phyloP scores from a whole-genome alignment of 768 basidiomycete genomes.

The Russula griseocarnosa region DNA sequence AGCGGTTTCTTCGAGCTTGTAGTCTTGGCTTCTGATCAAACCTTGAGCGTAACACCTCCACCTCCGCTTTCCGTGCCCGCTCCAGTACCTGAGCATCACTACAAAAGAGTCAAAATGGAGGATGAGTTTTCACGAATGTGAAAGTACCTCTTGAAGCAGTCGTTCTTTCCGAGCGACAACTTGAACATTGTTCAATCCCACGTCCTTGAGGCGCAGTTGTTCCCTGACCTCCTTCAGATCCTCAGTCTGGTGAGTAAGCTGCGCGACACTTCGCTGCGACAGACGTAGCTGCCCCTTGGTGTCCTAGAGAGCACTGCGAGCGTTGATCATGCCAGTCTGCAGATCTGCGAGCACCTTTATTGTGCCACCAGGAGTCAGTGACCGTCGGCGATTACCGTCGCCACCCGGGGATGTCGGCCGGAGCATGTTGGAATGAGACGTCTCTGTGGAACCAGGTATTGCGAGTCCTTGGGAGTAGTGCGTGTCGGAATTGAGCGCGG shows the following conservation, averaged over 20 bases:
- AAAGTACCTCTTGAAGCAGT: constrained; percentile 71
- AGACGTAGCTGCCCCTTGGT: constrained; percentile 77
- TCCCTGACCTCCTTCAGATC: constrained; percentile 87
- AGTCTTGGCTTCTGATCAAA: constrained; percentile 70
- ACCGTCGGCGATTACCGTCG: constrained; percentile 43
- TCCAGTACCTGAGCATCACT: constrained; percentile 56
- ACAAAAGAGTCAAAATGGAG: background rate
- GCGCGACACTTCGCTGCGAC: constrained; percentile 78
- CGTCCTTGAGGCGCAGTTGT: constrained; percentile 77
- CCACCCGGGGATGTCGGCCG: constrained; percentile 33
- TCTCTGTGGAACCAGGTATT: constrained; percentile 36
- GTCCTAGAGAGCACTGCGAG: constrained; percentile 78
- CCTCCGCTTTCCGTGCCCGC: constrained; percentile 82
- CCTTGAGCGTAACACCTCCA: constrained; percentile 65
- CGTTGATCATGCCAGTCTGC: constrained; percentile 76
- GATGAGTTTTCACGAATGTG: background rate
- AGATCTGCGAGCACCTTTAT: constrained; percentile 86
- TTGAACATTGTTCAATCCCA: constrained; percentile 82
- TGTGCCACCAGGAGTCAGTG: constrained; percentile 72
- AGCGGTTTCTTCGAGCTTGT: constrained; percentile 67
- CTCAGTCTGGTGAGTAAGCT: constrained; percentile 79
- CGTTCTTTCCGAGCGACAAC: constrained; percentile 86
- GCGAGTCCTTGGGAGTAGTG: constrained; percentile 31
- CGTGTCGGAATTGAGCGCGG: no score
- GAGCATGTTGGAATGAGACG: constrained; percentile 33